phyloP scores from a whole-genome alignment of 805 yeast species.

The Komagataella ulmi region DNA sequence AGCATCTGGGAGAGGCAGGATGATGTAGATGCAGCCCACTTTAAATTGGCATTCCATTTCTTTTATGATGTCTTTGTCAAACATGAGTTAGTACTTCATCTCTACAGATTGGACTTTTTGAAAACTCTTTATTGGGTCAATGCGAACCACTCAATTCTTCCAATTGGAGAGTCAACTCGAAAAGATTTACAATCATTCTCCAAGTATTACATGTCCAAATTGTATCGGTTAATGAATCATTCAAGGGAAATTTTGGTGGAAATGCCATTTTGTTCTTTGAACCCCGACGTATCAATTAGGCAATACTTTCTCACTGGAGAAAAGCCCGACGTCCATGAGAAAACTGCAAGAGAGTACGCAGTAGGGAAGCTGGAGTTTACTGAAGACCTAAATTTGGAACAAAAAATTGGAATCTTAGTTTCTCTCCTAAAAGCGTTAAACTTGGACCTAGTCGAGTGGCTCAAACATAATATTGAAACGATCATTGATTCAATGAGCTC shows the following conservation, averaged over 20 bases:
- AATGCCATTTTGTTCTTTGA: neutral
- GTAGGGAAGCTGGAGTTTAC: neutral
- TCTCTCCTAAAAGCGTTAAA: neutral
- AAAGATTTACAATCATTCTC: neutral
- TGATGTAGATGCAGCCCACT: constrained; percentile 46
- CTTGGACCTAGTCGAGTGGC: neutral
- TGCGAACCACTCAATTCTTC: constrained; percentile 25
- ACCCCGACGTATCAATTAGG: neutral
- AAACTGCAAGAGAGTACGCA: neutral
- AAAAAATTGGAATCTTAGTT: neutral
- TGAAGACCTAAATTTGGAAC: neutral
- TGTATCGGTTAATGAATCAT: neutral
- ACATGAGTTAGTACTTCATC: constrained; percentile 34
- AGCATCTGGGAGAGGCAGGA: constrained; percentile 43
- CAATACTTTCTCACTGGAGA: constrained; percentile 1
- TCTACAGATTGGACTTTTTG: constrained; percentile 69
- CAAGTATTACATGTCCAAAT: neutral
- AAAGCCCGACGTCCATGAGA: neutral
- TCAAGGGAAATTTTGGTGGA: neutral
- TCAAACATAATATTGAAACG: neutral
- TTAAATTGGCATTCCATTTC: constrained; percentile 53
- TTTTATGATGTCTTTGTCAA: constrained; percentile 60
- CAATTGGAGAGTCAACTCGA: constrained; percentile 15
- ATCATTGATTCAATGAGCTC: neutral
- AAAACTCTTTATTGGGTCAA: neutral